Evolutionary conservation across 2,329 filamentous ascomycete genomes (phyloP), one percentile per base, ranked within the genome.

Genomic region (Salinomyces thailandicus): DNA sequence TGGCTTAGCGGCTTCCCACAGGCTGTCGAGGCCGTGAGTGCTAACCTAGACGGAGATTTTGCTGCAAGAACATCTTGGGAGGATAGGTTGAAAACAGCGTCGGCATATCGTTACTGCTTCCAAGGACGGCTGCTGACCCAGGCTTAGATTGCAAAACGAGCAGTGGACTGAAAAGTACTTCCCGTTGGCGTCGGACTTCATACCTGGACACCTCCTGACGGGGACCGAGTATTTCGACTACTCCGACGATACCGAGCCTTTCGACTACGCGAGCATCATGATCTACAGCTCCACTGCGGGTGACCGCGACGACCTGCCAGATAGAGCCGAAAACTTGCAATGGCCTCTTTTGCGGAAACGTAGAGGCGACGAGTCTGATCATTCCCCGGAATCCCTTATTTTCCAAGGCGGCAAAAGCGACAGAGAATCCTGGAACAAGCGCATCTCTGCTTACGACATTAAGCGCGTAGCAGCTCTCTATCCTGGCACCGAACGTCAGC

Each of bases 231-330:
- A n/a, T n/a, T n/a, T n/a, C 5, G 20, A 37, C 11, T 26, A 35
- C 7, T 30, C 27, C 7, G 37, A 37, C 28, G 16, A 13, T 16
- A 37, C 33, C 12, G n/a, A 18, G 7, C n/a, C 11, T 5, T 42
- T 44, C 20, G 42, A 42, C 29, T 38, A 31, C 20, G 24, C 34
- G 16, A 38, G 35, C 34, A 44, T 42, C 28, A 44, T 41, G 38
- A 36, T 44, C 5, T 44, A 44, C 33, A 18, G 27, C 14, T 24
- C 20, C n/a, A 24, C 20, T n/a, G 7, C n/a, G n/a, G n/a, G n/a
- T n/a, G n/a, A n/a, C n/a, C n/a, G n/a, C n/a, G n/a, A n/a, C n/a
- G n/a, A n/a, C n/a, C n/a, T n/a, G n/a, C n/a, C n/a, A n/a, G n/a
- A n/a, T n/a, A n/a, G n/a, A n/a, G n/a, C n/a, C n/a, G n/a, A n/a